A percentile compares a stretch with the other conserved stretches of the same genome.
phyloP scores from a whole-genome alignment of 768 basidiomycete species.

The Lepiota venenata region DNA sequence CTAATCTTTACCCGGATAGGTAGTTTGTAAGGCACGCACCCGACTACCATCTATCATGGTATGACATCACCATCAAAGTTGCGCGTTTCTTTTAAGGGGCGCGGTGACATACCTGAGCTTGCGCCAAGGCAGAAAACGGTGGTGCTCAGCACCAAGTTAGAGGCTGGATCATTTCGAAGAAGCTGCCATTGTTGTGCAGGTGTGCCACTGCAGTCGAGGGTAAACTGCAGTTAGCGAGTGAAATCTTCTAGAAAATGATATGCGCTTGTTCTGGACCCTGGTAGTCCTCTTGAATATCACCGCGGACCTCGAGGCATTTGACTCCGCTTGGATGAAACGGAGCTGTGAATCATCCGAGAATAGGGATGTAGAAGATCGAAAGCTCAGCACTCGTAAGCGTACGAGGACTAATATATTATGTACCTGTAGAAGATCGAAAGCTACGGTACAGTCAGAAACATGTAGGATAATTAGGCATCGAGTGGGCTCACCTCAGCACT shows the following conservation, averaged over 20 bases:
- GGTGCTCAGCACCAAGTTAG: constrained; percentile 18
- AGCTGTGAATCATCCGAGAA: background rate
- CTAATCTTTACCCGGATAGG: too few species aligned
- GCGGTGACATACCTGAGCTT: constrained; percentile 16
- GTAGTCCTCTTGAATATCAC: constrained; percentile 11
- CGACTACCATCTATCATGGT: too few species aligned
- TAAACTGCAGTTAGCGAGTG: background rate
- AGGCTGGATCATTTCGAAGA: constrained; percentile 8
- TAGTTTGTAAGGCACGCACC: too few species aligned
- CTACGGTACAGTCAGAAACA: too few species aligned
- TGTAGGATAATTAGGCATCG: too few species aligned
- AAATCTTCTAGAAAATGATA: background rate
- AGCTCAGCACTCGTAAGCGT: too few species aligned
- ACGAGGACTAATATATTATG: too few species aligned
- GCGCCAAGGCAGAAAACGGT: constrained; percentile 25
- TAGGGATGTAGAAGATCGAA: background rate
- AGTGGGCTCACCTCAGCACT: too few species aligned
- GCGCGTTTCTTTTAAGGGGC: background rate
- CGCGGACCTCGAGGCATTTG: constrained; percentile 22
- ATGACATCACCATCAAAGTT: background rate
- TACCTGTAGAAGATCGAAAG: too few species aligned
- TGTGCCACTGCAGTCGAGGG: constrained; percentile 24
- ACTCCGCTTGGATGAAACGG: constrained; percentile 24
- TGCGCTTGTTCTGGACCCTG: constrained; percentile 25
- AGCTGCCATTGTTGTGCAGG: constrained; percentile 24